phyloP scores from a whole-genome alignment of 2,329 filamentous ascomycete genomes.

The Fusarium sp. region DNA sequence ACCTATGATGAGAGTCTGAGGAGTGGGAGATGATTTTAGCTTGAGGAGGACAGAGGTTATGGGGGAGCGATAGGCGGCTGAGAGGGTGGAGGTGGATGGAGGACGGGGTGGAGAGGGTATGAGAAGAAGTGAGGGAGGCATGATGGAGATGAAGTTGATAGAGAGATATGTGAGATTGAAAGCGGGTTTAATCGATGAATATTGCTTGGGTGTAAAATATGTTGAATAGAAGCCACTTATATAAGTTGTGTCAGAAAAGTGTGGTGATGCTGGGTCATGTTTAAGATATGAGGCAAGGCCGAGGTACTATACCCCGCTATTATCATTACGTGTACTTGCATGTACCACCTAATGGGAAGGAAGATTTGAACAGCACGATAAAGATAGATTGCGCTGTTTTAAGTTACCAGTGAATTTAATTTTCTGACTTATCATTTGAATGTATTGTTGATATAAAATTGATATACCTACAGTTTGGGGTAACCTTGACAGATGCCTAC shows the following conservation, averaged over 20 bases:
- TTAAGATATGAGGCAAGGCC: neutral
- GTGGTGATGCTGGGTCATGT: neutral
- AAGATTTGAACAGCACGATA: no score
- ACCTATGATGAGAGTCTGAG: constrained; percentile 66
- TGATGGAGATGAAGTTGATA: neutral
- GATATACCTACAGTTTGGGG: neutral
- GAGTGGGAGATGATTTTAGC: constrained; percentile 55
- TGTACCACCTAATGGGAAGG: neutral
- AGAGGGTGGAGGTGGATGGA: constrained; percentile 65
- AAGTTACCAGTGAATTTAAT: no score
- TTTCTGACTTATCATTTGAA: no score
- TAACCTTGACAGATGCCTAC: neutral
- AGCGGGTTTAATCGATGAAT: neutral
- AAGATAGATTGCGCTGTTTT: no score
- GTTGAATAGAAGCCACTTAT: neutral
- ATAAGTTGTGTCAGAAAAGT: neutral
- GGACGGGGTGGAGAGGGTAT: constrained; percentile 75
- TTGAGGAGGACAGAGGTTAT: constrained; percentile 68
- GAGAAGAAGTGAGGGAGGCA: constrained; percentile 65
- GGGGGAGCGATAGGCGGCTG: constrained; percentile 72
- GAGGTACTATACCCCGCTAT: neutral
- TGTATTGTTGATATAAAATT: no score
- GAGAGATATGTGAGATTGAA: neutral
- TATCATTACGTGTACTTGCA: neutral
- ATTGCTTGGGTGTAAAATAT: neutral